Conservation (phyloP, 2,329 filamentous ascomycete species). For the Penicillium sp. region DNA sequence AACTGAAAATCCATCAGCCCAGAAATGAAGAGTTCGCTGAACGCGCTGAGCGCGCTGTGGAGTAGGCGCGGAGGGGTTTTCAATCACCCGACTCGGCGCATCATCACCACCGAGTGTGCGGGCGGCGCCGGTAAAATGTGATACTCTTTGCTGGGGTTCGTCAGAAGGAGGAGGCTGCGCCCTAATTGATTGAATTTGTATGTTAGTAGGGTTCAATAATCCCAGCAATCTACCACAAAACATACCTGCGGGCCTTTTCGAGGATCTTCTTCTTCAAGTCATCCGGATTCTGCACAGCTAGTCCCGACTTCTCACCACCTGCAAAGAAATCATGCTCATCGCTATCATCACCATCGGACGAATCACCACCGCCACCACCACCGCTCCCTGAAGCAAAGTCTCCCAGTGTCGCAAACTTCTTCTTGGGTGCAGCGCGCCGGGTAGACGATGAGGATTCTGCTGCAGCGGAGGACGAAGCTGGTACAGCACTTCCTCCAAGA, state of each 20-base stretch:
- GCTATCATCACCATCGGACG: conserved; percentile 53
- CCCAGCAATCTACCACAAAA: neutral
- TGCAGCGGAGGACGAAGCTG: conserved; percentile 32
- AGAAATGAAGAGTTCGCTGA: conserved; percentile 61
- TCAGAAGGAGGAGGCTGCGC: conserved; percentile 38
- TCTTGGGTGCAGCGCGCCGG: conserved; percentile 34
- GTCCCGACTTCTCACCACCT: conserved; percentile 66
- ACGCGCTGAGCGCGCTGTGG: conserved; percentile 51
- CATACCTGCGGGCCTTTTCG: conserved; percentile 46
- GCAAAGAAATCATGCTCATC: conserved; percentile 60
- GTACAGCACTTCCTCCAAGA: conserved; percentile 33
- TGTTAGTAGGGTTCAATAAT: neutral
- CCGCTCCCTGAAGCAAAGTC: conserved; percentile 42
- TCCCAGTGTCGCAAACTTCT: conserved; percentile 50
- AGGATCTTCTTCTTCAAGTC: conserved; percentile 53
- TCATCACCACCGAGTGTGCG: conserved; percentile 67
- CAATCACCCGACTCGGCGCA: conserved; percentile 57
- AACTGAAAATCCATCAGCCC: conserved; percentile 65
- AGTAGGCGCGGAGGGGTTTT: conserved; percentile 49
- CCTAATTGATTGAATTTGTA: conserved; percentile 21
- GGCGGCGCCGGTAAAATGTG: conserved; percentile 59
- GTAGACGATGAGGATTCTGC: conserved; percentile 31
- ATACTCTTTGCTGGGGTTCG: conserved; percentile 43
- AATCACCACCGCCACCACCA: conserved; percentile 38
- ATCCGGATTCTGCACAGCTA: conserved; percentile 65